Evolutionary conservation across 2,329 filamentous ascomycete species (phyloP), one percentile per base, ranked within the genome.

Genomic region (Pseudonectria foliicola): DNA sequence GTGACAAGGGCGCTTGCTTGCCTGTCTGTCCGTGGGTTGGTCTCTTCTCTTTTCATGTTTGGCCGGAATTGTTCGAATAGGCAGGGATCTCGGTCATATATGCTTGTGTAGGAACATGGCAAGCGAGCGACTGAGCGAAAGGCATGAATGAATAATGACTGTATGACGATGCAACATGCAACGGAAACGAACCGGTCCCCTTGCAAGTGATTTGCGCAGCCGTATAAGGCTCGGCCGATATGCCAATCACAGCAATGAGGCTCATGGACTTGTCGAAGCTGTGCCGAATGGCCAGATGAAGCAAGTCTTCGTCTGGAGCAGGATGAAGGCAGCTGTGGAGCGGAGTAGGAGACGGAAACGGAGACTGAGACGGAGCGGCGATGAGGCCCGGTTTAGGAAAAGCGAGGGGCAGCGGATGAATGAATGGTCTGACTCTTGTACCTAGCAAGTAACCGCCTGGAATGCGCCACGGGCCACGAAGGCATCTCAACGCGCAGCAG

Each of bases 121-220:
- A 43, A 49, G 48, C 43, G 27, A 29, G 16, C 18, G 44, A 44
- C 36, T 48, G 45, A 41, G 39, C 39, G 47, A 42, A 51, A 48
- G 44, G 49, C 36, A 29, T 35, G 26, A 26, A 51, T 52, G 49
- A 21, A 21, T 21, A 21, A 53, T 50, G 50, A 53, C 47, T 53
- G 45, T 51, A 53, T 52, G 50, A 53, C 50, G 44, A 53, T 53
- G 48, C 42, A n/a, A n/a, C 40, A 29, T n/a, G 44, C 42, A 48
- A 52, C 43, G 49, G 50, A 42, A 44, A n/a, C n/a, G n/a, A n/a
- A n/a, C n/a, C n/a, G n/a, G 21, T 13, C 6, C 13, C 14, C 15
- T 13, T 24, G 11, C 14, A 23, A 15, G 10, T 12, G 29, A 10
- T 23, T 31, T 15, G 4, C 11, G 29, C 31, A 29, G 10, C 18